A percentile compares a stretch with the other conserved stretches of the same genome.
Evolutionary conservation across 2,329 filamentous ascomycete genomes (phyloP).

Genomic region (Bipolaris sorokiniana): DNA sequence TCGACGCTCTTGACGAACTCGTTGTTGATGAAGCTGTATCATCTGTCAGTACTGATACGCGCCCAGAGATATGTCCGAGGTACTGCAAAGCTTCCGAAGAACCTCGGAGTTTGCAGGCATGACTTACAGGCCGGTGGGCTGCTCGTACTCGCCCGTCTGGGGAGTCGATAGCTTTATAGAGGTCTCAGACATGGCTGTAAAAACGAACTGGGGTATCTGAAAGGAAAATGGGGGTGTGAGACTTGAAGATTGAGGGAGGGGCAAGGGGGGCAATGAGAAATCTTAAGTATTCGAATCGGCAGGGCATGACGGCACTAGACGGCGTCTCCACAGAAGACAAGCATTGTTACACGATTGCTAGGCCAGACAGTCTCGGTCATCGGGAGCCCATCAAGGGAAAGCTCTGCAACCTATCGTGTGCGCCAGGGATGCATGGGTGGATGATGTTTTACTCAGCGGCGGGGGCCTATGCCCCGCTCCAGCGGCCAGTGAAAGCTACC

Average conservation of each 20-base stretch:
- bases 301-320: constrained; percentile 34
- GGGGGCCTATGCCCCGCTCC: constrained; percentile 38
- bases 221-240: constrained; percentile 21
- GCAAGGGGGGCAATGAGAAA: constrained; percentile 24
- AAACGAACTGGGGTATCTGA: constrained; percentile 38
- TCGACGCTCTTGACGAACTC: constrained; percentile 84
- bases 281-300: constrained; percentile 38
- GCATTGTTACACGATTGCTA: constrained; percentile 20
- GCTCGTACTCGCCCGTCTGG: constrained; percentile 63
- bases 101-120: not conserved
- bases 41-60: constrained; percentile 24
- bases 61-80: not conserved
- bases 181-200: constrained; percentile 50
- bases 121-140: constrained; percentile 62
- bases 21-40: constrained; percentile 83
- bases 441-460: constrained; percentile 33
- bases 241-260: constrained; percentile 28
- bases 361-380: constrained; percentile 41
- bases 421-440: constrained; percentile 15
- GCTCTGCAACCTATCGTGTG: constrained; percentile 30
- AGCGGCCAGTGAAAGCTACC: constrained; percentile 37
- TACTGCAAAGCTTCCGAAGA: constrained; percentile 15
- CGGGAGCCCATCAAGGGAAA: constrained; percentile 35
- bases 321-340: constrained; percentile 27
- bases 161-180: constrained; percentile 72